Base-by-base conservation (phyloP, 2,329 filamentous ascomycete species). In the Venturia carpophila region DNA sequence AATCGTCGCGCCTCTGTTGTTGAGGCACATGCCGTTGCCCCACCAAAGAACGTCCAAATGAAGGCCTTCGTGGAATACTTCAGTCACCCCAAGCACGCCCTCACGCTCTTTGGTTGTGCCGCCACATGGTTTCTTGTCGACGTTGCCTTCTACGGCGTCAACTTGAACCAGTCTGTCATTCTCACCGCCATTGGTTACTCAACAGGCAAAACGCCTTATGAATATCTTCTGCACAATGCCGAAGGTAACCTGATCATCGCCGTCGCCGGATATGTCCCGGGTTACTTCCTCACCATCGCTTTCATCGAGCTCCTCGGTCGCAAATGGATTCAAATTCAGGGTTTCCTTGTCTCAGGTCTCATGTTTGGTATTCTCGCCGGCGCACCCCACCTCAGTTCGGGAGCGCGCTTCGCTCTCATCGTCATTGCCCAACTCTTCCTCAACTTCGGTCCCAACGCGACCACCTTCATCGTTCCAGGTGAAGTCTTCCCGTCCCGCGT, bases 401-500 rank as follows among this genome's bases (percentile, higher is more conserved):
- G 65, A n/a, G 69, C 69, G 1, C 66, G 71, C 43, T 71, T 73
- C 65, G 68, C 69, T 5, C 67, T 73, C n/a, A 70, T 73, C 58
- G 69, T 71, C 41, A 63, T 68, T 37, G 64, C 66, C 75, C 68
- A 69, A 24, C 72, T 66, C 70, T 69, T 69, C 66, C 68, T 70
- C 65, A 69, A 70, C 67, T 71, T 70, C 56, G 70, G 68, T 43
- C 68, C 74, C 39, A 76, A 75, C 67, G 68, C 71, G 5, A 75
- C 74, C 13, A 76, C 74, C 2, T 76, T 76, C 67, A 72, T 75
- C 67, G 71, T 76, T 5, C 73, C 75, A 0, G 74, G 73, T 24
- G 74, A 76, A 65, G 71, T 72, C 43, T 76, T 75, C 69, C 75
- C 75, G 7, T 75, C 75, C 2, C 71, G 74, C 43, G 74, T 74